Evolutionary conservation across 768 basidiomycete genomes (phyloP).

Genomic region (Kwoniella mangroviensis): DNA sequence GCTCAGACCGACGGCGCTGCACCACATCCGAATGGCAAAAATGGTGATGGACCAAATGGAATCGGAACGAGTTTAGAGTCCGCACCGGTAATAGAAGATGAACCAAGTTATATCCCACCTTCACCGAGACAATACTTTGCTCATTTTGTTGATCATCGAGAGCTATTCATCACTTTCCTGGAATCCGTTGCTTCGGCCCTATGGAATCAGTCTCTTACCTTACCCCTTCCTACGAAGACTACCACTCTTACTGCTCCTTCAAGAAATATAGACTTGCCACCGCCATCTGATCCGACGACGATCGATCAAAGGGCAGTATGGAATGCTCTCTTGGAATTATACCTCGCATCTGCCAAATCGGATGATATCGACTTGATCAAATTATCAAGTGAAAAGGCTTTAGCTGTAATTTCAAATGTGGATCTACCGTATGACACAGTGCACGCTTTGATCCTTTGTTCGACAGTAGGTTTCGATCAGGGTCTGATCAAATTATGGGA

Average conservation of each 20-base stretch:
- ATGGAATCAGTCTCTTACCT: constrained; percentile 72
- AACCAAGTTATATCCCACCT: constrained; percentile 58
- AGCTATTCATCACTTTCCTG: constrained; percentile 81
- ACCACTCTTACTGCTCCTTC: background rate
- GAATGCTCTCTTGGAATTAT: constrained; percentile 94
- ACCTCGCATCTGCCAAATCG: constrained; percentile 68
- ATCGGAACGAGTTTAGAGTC: background rate
- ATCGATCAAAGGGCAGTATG: constrained; percentile 81
- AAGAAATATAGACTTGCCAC: constrained; percentile 20
- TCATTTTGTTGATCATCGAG: constrained; percentile 88
- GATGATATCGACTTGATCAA: constrained; percentile 19
- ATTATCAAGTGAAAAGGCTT: constrained; percentile 68
- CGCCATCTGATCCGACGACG: constrained; percentile 26
- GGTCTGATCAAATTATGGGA: constrained; percentile 93
- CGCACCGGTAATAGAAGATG: constrained; percentile 19
- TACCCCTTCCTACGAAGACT: background rate
- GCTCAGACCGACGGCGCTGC: constrained; percentile 43
- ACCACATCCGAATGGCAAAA: constrained; percentile 12
- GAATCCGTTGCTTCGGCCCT: constrained; percentile 79
- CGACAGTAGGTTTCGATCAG: constrained; percentile 75
- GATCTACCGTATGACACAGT: constrained; percentile 77
- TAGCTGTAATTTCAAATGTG: constrained; percentile 67
- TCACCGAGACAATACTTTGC: constrained; percentile 88
- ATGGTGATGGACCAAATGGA: constrained; percentile 17
- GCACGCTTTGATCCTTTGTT: constrained; percentile 94